Conservation (phyloP, 768 basidiomycete genomes). For the Pleurotus platypus region DNA sequence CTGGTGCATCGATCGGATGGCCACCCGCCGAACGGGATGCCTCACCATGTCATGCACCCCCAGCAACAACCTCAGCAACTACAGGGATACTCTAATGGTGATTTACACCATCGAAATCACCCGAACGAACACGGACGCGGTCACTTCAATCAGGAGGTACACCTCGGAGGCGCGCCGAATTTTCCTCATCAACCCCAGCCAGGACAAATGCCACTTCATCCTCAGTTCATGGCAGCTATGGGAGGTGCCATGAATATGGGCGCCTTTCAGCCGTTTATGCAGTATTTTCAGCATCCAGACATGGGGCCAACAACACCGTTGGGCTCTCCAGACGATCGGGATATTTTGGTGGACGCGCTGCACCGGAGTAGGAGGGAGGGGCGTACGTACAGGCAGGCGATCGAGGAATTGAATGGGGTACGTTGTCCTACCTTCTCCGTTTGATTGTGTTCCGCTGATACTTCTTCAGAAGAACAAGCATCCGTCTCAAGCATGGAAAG, state of each 20-base stretch:
- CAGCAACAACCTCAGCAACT: constrained; percentile 6
- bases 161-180: background rate
- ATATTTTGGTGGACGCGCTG: constrained; percentile 49
- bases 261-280: constrained; percentile 31
- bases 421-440: background rate
- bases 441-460: too few relatives aligned
- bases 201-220: constrained; percentile 2
- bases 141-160: background rate
- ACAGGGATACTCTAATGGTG: background rate
- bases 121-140: background rate
- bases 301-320: constrained; percentile 12
- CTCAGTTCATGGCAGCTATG: constrained; percentile 2
- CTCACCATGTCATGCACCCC: constrained; percentile 2
- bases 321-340: constrained; percentile 44
- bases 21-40: background rate
- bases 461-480: constrained; percentile 41
- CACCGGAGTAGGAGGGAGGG: constrained; percentile 9
- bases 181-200: background rate
- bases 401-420: constrained; percentile 13
- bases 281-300: constrained; percentile 55
- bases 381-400: constrained; percentile 11
- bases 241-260: constrained; percentile 14
- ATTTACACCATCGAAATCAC: background rate
- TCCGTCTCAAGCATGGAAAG: constrained; percentile 70
- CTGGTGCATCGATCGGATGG: too few relatives aligned